Base-by-base conservation (phyloP, 164 flowering plant species). In the Berberis thunbergii region DNA sequence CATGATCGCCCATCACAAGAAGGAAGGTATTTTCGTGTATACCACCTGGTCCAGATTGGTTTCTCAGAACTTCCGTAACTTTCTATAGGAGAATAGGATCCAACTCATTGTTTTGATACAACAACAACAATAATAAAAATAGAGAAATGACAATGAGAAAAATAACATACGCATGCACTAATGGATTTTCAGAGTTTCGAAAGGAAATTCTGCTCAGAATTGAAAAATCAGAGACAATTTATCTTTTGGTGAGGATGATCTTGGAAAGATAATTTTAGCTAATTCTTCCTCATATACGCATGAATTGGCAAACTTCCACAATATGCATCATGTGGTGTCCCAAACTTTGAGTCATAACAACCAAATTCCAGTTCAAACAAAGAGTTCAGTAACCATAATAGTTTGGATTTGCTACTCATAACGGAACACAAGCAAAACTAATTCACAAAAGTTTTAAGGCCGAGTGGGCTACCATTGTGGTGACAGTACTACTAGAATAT, bases 1-100 rank as follows among this genome's bases (percentile, higher is more conserved):
- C 99, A 81, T 91, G 99, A 75, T 95, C 99, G 64, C 99, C 99
- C 97, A 95, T 86, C 64, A 91, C 99, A 66, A 95, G 71, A 58
- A 95, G 86, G 58, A 89, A 64, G 26, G 97, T 89, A 69, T 85
- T 85, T 74, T 95, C 96, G 76, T 95, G 99, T 61, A 85, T 64
- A 61, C 83, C 97, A 69, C 92, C 97, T 9, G 87, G 86, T 53
- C 84, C 87, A 56, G 97, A 89, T 63, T 85, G 87, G 67, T 77
- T 82, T 70, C 78, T 75, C 70, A 95, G 75, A 65, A 74, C 79
- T 57, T 83, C 88, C 52, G 82, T 75, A 52, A 95, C 88, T 76
- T 82, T 79, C 99, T 94, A 77, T n/a, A 68, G 65, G 26, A 54
- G 43, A 50, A 62, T 57, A 11, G 44, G n/a, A 59, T 44, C 53